Evolutionary conservation across 768 basidiomycete species (phyloP), one percentile per base, ranked within the genome.

Genomic region (Clavaria fumosa): DNA sequence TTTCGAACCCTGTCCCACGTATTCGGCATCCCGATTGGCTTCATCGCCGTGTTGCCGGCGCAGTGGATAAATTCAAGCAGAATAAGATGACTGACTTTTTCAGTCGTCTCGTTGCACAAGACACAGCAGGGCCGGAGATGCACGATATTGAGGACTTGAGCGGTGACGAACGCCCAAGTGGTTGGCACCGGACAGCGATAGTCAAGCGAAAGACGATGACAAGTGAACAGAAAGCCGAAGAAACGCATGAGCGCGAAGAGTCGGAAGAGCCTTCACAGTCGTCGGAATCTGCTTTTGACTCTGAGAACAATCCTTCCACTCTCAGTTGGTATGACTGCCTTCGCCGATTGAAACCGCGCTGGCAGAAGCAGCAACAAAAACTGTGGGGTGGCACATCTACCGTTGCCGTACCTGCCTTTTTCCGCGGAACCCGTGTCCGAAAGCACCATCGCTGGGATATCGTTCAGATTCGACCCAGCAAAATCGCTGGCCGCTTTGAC

Each of bases 41-140:
- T 31, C 80, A 84, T 57, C 78, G 83, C 31, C 70, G 95, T 31
- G 86, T 97, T 7, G 81, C 79, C 10, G 83, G 78, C 9, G 71
- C 79, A 11, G 74, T 90, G 28, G 93, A 97, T 66, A 95, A 88
- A 59, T 96, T 97, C 64, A 90, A 86, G 54, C 95, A 99, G 56
- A 93, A 96, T 58, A 96, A 91, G 58, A 63, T 99, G 35, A 91
- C 89, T 0, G 89, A 96, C 48, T 96, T 97, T 62, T 97, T 99
- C 61, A 67, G 60, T 40, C 58, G 57, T 30, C 53, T 55, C 21
- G 53, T 48, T 11, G 56, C 51, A 35, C 55, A 54, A 6, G 55
- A 54, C 23, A 44, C 47, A 14, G 50, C 50, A 18, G 60, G 57
- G 24, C 50, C 53, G 1, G 59, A 60, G 14, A 47, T 52, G 6